Percentiles rank a stretch among this genome's conserved stretches.
Conservation (phyloP, 768 basidiomycete species). For the Leccinum longicurvipes region DNA sequence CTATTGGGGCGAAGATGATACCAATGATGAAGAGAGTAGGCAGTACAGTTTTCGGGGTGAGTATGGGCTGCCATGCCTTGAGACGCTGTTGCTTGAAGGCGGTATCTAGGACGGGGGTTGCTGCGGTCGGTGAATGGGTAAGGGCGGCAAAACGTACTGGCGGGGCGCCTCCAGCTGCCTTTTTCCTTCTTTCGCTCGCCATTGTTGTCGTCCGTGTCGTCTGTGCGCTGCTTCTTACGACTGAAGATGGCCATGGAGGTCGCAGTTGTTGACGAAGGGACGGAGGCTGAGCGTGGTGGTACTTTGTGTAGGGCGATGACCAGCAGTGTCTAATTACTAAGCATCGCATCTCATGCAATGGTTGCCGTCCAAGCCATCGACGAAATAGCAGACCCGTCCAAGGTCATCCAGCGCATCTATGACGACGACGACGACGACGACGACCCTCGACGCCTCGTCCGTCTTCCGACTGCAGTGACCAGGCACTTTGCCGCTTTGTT, state of each 20-base stretch:
- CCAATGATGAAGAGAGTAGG: conserved; percentile 96
- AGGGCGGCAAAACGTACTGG: conserved; percentile 52
- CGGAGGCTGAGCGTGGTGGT: neutral
- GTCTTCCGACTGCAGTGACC: conserved; percentile 43
- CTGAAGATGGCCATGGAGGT: conserved; percentile 55
- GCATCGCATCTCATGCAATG: conserved; percentile 37
- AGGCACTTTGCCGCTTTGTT: conserved; percentile 48
- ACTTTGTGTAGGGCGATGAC: conserved; percentile 6
- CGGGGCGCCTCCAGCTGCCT: conserved; percentile 76
- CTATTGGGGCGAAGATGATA: conserved; percentile 93
- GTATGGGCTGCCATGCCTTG: conserved; percentile 99
- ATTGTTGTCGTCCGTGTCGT: conserved; percentile 37
- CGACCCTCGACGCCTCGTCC: neutral
- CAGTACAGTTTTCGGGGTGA: conserved; percentile 95
- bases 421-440: conserved; percentile 24
- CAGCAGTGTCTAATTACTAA: conserved; percentile 9
- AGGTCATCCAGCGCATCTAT: conserved; percentile 49
- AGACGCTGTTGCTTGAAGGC: conserved; percentile 99
- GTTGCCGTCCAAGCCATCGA: conserved; percentile 48
- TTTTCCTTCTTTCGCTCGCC: conserved; percentile 73
- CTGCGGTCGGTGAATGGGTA: conserved; percentile 14
- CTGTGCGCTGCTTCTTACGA: conserved; percentile 42
- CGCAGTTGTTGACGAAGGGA: conserved; percentile 13
- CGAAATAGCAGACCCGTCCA: conserved; percentile 48
- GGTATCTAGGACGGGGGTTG: conserved; percentile 57